Conservation (phyloP, 208 protist genomes). For the Wallacemonas sp. region DNA sequence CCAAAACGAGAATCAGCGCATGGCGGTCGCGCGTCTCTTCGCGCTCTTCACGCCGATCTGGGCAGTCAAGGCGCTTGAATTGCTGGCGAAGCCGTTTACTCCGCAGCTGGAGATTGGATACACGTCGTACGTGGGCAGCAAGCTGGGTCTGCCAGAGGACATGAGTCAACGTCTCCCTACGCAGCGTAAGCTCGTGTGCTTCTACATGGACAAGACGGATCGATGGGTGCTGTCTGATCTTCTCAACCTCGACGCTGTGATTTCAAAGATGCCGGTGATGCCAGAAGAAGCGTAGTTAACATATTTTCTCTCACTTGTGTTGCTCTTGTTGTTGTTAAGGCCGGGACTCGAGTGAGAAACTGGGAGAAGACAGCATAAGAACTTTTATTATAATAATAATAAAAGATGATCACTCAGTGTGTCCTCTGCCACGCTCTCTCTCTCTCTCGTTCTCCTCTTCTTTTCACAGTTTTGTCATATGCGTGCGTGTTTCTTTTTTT, state of each 20-base stretch:
- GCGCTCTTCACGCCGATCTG: conserved; percentile 47
- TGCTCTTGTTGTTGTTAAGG: too few species aligned
- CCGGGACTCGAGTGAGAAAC: too few species aligned
- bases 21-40: conserved; percentile 67
- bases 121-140: conserved; percentile 33
- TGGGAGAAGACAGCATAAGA: too few species aligned
- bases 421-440: too few species aligned
- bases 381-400: too few species aligned
- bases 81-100: conserved; percentile 70
- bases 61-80: conserved; percentile 51
- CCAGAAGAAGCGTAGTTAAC: background rate
- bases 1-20: conserved; percentile 74
- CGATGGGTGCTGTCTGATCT: conserved; percentile 72
- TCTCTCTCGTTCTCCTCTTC: too few species aligned
- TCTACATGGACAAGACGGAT: conserved; percentile 67
- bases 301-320: too few species aligned
- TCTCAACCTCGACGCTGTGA: conserved; percentile 16
- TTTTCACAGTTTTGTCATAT: too few species aligned
- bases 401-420: too few species aligned
- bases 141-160: conserved; percentile 62
- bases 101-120: conserved; percentile 65
- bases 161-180: conserved; percentile 55
- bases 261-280: conserved; percentile 1
- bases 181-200: conserved; percentile 65
- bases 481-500: too few species aligned